Evolutionary conservation across 768 basidiomycete species (phyloP).

Genomic region (Suillus subaureus): DNA sequence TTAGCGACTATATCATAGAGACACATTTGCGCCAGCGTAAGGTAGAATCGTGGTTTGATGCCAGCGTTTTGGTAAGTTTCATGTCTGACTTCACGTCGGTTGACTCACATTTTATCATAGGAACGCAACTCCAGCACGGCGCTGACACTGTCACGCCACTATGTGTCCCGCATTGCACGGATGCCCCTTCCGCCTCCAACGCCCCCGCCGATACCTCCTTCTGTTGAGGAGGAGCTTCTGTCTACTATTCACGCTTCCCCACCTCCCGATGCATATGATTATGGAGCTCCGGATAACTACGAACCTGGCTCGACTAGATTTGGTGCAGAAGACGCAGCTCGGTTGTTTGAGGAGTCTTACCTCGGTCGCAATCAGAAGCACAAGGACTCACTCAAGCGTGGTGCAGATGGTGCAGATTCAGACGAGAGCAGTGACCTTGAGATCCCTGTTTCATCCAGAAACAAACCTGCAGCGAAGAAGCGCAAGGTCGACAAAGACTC

Average conservation of each 20-base stretch:
- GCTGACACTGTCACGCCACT: conserved; percentile 37
- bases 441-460: conserved; percentile 35
- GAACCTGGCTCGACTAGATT: conserved; percentile 23
- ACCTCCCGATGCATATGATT: conserved; percentile 34
- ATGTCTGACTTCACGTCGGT: not conserved
- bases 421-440: conserved; percentile 65
- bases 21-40: conserved; percentile 75
- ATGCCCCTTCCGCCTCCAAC: conserved; percentile 47
- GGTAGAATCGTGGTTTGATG: conserved; percentile 74
- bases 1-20: conserved; percentile 68
- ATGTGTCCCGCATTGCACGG: conserved; percentile 44
- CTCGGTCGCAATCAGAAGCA: conserved; percentile 46
- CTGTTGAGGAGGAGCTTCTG: conserved; percentile 37
- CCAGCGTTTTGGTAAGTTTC: conserved; percentile 57
- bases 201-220: conserved; percentile 34
- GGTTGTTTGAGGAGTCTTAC: conserved; percentile 57
- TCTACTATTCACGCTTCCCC: conserved; percentile 42
- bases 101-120: conserved; percentile 39
- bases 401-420: conserved; percentile 50
- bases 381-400: conserved; percentile 52
- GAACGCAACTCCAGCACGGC: conserved; percentile 71
- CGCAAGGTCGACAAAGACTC: conserved; percentile 56
- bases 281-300: conserved; percentile 28
- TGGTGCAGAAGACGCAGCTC: conserved; percentile 57
- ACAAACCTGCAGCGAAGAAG: conserved; percentile 58